Evolutionary conservation across 176 grass and related monocot species (phyloP).

Genomic region (Tillandsia leiboldiana): DNA sequence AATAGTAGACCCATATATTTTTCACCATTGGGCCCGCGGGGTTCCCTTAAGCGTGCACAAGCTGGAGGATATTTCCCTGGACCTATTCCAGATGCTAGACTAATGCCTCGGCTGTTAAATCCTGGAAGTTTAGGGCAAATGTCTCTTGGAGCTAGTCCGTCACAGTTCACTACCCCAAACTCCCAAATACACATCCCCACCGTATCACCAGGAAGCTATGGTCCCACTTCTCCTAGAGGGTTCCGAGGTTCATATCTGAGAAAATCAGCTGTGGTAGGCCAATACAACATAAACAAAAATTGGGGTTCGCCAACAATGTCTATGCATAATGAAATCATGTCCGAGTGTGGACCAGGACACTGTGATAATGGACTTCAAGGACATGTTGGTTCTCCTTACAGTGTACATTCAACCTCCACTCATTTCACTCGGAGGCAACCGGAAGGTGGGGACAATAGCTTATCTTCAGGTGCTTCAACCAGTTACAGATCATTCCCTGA

Average conservation of each 20-base stretch:
- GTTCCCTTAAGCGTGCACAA: constrained; percentile 64
- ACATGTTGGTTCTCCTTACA: constrained; percentile 37
- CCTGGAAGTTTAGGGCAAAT: constrained; percentile 61
- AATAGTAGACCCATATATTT: constrained; percentile 33
- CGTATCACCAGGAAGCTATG: constrained; percentile 47
- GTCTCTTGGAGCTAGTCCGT: constrained; percentile 84
- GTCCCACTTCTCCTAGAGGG: constrained; percentile 49
- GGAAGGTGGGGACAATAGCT: constrained; percentile 26
- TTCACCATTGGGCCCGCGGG: constrained; percentile 56
- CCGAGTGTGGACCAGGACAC: constrained; percentile 35
- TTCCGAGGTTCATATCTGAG: constrained; percentile 43
- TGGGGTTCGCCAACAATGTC: constrained; percentile 47
- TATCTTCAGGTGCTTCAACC: constrained; percentile 31
- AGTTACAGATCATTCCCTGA: constrained; percentile 49
- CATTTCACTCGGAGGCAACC: constrained; percentile 59
- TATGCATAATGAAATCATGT: constrained; percentile 53
- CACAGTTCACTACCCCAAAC: constrained; percentile 75
- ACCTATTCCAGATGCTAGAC: constrained; percentile 74
- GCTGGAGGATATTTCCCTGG: constrained; percentile 65
- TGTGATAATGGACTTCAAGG: constrained; percentile 40
- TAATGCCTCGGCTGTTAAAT: constrained; percentile 53
- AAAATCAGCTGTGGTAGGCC: constrained; percentile 60
- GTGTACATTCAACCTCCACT: constrained; percentile 38
- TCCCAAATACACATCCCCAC: constrained; percentile 37
- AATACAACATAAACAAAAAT: constrained; percentile 73